Conservation (phyloP, 371 early-diverging fungal species). For the Rhizopus sp. region DNA sequence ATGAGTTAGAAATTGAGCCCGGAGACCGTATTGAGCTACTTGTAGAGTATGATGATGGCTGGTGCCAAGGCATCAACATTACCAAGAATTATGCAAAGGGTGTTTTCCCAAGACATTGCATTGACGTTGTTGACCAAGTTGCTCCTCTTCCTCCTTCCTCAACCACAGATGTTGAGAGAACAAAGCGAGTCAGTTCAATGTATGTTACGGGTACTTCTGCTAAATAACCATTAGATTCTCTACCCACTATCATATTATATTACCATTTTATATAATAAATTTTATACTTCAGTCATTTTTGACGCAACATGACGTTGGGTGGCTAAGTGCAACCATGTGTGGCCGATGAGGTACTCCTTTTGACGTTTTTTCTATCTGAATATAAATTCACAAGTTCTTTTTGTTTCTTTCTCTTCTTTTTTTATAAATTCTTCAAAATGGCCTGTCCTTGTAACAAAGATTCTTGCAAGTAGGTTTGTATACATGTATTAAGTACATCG, state of each 20-base stretch:
- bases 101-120: slow-evolving; percentile 59
- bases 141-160: slow-evolving; percentile 2
- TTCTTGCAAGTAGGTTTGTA: not conserved
- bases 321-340: slow-evolving; percentile 7
- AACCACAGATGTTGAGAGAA: slow-evolving; percentile 14
- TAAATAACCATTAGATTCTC: not conserved
- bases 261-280: not conserved
- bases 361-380: slow-evolving; percentile 3
- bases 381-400: not conserved
- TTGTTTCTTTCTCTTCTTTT: slow-evolving; percentile 5
- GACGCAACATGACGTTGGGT: not conserved
- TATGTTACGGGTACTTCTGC: slow-evolving; percentile 6
- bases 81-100: slow-evolving; percentile 49
- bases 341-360: slow-evolving; percentile 19
- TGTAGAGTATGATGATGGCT: slow-evolving; percentile 64
- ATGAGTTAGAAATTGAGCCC: slow-evolving; percentile 56
- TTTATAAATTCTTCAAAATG: slow-evolving; percentile 14
- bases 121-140: slow-evolving; percentile 26
- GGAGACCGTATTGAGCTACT: slow-evolving; percentile 60
- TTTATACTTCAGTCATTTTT: not conserved
- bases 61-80: slow-evolving; percentile 58
- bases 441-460: slow-evolving; percentile 28
- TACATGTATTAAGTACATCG: not conserved
- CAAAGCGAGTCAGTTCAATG: slow-evolving; percentile 36
- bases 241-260: not conserved